Evolutionary conservation across 129 eudicot genomes (phyloP), one percentile per base, ranked within the genome.

Genomic region (Artemisia annua): DNA sequence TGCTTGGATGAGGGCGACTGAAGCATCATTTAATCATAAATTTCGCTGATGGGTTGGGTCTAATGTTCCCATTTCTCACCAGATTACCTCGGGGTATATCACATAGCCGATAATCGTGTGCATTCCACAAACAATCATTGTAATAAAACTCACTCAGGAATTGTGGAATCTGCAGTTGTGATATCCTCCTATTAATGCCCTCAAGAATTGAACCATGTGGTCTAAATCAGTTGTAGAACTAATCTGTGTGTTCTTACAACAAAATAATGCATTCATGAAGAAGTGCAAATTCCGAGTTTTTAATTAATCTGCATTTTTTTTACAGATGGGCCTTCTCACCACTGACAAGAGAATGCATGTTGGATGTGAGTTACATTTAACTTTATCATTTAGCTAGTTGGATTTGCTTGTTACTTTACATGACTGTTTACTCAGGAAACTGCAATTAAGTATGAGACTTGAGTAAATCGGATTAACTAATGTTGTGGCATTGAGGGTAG

Each of bases 191-290:
- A 20, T 67, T 84, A 30, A 92, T 92, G 95, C 98, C 98, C 48
- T 92, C 98, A 32, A 83, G 98, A 83, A 89, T 87, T 67, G 98
- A 92, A 73, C 98, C 98, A 22, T 92, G 98, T 71, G 98, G 98
- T 61, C 73, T 92, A 69, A 92, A 92, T 76, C 98, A 92, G 82
- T 75, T 92, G 49, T 22, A 59, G 43, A 59, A 59, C 20, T 59
- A 19, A 55, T 17, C 3, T 55, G 61, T 12, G 22, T 46, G 11
- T 67, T 9, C 10, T 26, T 43, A n/a, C 16, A 2, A 10, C 17
- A 62, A 12, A 13, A 49, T 6, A 26, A 60, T 32, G 69, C 16
- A 14, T 49, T 50, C 63, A 71, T 66, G 57, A 67, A 66, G 39
- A 4, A 19, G 39, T 17, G 15, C 11, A 15, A 28, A 43, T 55